Conservation (phyloP, 495 filamentous ascomycete species). For the Talaromyces thailandensis region DNA sequence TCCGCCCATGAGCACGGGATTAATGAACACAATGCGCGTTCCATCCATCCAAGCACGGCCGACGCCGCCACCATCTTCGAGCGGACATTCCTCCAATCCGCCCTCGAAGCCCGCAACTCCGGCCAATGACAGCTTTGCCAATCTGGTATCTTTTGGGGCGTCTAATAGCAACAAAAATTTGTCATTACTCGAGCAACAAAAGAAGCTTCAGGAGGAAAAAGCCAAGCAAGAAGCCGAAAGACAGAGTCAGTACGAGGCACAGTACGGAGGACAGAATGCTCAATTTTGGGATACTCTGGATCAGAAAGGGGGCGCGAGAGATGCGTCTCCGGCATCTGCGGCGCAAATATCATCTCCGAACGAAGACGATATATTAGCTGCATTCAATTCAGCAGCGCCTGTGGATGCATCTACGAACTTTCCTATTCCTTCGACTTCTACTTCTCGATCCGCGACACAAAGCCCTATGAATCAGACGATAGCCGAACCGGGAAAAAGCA, state of each 20-base stretch:
- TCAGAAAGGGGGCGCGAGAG: slow-evolving; percentile 39
- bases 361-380: slow-evolving; percentile 55
- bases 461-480: neutral
- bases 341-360: slow-evolving; percentile 21
- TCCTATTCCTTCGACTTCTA: slow-evolving; percentile 27
- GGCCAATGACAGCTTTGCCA: slow-evolving; percentile 78
- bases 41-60: slow-evolving; percentile 59
- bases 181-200: slow-evolving; percentile 78
- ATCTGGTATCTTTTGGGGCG: slow-evolving; percentile 66
- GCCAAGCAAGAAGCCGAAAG: slow-evolving; percentile 65
- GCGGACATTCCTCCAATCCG: slow-evolving; percentile 24
- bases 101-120: slow-evolving; percentile 52
- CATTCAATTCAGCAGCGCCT: slow-evolving; percentile 50
- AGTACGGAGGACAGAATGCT: slow-evolving; percentile 57
- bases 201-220: slow-evolving; percentile 68
- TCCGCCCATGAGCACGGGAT: slow-evolving; percentile 40
- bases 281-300: slow-evolving; percentile 63
- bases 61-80: slow-evolving; percentile 52
- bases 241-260: slow-evolving; percentile 55
- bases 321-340: slow-evolving; percentile 17
- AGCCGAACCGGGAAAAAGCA: neutral
- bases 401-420: slow-evolving; percentile 56
- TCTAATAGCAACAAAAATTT: slow-evolving; percentile 62
- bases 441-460: slow-evolving; percentile 12
- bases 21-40: slow-evolving; percentile 51